A percentile compares a stretch with the other conserved stretches of the same genome.
Conservation (phyloP, 2,329 filamentous ascomycete species). For the Penicillium sp. region DNA sequence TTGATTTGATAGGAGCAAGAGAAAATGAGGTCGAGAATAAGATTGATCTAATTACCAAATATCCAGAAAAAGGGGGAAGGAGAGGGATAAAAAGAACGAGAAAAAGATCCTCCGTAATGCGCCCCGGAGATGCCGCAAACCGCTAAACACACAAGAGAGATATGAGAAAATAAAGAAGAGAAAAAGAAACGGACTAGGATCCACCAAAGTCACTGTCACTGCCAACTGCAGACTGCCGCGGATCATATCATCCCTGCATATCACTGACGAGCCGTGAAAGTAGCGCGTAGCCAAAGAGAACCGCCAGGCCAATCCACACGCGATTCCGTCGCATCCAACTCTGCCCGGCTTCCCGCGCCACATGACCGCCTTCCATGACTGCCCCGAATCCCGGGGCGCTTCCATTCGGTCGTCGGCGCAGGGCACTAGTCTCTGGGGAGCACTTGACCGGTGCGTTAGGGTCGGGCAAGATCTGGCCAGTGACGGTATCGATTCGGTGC, state of each 20-base stretch:
- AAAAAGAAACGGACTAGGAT: slow-evolving; percentile 2
- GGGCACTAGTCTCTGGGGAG: slow-evolving; percentile 66
- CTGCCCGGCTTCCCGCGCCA: slow-evolving; percentile 75
- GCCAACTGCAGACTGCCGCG: too few species aligned
- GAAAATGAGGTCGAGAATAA: too few species aligned
- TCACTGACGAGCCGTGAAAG: slow-evolving; percentile 74
- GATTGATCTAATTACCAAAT: neutral
- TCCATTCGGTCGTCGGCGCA: slow-evolving; percentile 65
- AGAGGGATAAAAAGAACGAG: neutral
- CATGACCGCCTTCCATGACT: slow-evolving; percentile 79
- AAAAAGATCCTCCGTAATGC: slow-evolving; percentile 6
- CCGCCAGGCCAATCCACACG: slow-evolving; percentile 69
- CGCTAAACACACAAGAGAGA: slow-evolving; percentile 6
- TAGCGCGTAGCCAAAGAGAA: slow-evolving; percentile 81
- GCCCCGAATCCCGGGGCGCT: slow-evolving; percentile 60
- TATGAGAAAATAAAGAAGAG: slow-evolving; percentile 14
- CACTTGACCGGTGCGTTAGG: slow-evolving; percentile 57
- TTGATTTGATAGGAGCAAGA: too few species aligned
- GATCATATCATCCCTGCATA: slow-evolving; percentile 41
- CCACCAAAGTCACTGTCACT: neutral
- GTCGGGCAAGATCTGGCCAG: slow-evolving; percentile 68
- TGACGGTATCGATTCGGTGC: slow-evolving; percentile 75
- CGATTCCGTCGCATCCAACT: slow-evolving; percentile 84
- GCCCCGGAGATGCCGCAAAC: slow-evolving; percentile 19
- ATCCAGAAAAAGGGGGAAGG: neutral